Conservation (phyloP, 495 filamentous ascomycete genomes). For the Aspergillus leporis region DNA sequence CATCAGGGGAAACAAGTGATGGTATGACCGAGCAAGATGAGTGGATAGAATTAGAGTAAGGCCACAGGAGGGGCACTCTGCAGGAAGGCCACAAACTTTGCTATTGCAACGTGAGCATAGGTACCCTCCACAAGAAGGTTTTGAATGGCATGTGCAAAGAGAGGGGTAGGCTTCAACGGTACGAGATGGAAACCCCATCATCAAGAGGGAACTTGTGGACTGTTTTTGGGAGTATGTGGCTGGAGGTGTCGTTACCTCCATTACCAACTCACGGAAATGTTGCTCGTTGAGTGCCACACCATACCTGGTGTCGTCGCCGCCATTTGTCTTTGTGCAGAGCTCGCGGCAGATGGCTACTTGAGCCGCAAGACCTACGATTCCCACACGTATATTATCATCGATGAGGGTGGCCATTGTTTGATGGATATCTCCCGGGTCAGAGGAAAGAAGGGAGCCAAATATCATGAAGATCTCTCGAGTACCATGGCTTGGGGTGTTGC, state of each 20-base stretch:
- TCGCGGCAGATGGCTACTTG: conserved; percentile 91
- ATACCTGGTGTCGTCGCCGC: conserved; percentile 73
- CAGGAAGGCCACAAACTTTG: conserved; percentile 91
- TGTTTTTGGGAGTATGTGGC: conserved; percentile 69
- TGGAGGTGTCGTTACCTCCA: conserved; percentile 86
- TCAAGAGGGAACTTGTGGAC: conserved; percentile 74
- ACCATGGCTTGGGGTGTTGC: conserved; percentile 88
- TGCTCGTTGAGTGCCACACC: conserved; percentile 83
- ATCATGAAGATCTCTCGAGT: conserved; percentile 90
- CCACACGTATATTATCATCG: conserved; percentile 77
- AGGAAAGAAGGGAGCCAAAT: conserved; percentile 85
- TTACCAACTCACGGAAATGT: conserved; percentile 84
- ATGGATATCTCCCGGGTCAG: conserved; percentile 94
- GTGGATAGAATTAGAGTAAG: conserved; percentile 96
- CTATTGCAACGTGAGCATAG: conserved; percentile 82
- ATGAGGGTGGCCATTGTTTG: conserved; percentile 78
- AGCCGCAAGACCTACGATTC: conserved; percentile 85
- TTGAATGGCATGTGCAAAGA: conserved; percentile 91
- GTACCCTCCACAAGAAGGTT: conserved; percentile 84
- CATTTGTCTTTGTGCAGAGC: conserved; percentile 83
- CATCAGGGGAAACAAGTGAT: conserved; percentile 88
- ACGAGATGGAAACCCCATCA: conserved; percentile 98
- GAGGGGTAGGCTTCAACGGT: conserved; percentile 71
- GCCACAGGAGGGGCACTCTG: conserved; percentile 86
- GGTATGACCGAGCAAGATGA: conserved; percentile 90